Base-by-base conservation (phyloP, 352 stramenopile species). In the Pythium chondricola region DNA sequence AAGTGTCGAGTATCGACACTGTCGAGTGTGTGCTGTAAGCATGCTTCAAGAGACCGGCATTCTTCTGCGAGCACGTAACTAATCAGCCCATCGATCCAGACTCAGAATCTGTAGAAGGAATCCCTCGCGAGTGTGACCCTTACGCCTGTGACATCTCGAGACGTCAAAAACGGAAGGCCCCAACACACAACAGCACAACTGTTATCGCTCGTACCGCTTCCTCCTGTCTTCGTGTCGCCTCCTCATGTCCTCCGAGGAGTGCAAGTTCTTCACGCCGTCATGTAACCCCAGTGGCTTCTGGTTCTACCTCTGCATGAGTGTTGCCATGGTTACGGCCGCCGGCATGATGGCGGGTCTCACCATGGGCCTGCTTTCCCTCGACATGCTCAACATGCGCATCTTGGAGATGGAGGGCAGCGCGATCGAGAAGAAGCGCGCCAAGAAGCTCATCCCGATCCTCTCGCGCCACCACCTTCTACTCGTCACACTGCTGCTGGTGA, bases 401-500 rank as follows among this genome's bases (percentile, higher is more conserved):
- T 64, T 88, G 30, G 66, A 90, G 59, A 71, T 90, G 45, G 74
- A 86, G 55, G 88, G 85, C 36, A 66, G 68, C 11, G 59, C 69
- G 3, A 32, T 56, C 11, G 78, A 97, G 61, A 87, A 97, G 65
- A 43, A 63, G 21, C 68, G 81, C 24, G 89, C 91, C 9, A 58
- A 48, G 18, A 58, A 66, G 6, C 74, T 98, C 24, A 65, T 97
- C 9, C 92, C 93, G 6, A 59, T 98, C 47, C 68, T 98, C 21
- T 65, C 83, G 39, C 58, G 83, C 24, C 91, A 97, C 58, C 95
- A 98, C 75, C 67, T 94, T 36, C 58, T 98, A 6, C 64, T 98
- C 7, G 94, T 98, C 16, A 97, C 95, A 41, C 63, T 98, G 30
- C 66, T 98, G 24, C 73, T 98, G 16, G 77, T 97, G 46, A 98